A percentile compares a stretch with the other conserved stretches of the same genome.
These are phyloP conservation scores for Primulina huaijiensis DNA, from an alignment of 257 asterid genomes.

Conservation along the genomic window DNA sequence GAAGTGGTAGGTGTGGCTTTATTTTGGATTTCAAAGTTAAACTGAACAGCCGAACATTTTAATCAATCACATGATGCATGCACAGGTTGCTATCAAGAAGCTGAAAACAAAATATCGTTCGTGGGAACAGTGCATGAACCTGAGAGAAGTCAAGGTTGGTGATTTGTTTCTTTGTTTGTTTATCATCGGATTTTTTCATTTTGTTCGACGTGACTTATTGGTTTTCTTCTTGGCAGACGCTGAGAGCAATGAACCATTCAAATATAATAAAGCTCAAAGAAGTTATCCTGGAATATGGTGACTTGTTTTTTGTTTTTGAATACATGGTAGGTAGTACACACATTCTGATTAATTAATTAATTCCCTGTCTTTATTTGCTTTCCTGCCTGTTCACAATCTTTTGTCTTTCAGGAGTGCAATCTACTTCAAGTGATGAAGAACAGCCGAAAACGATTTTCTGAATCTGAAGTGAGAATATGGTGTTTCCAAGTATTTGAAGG, in stretches of 20 bases:
- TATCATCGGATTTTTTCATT: constrained; percentile 1
- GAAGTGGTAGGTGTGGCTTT: constrained; percentile 65
- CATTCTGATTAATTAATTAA: constrained; percentile 1
- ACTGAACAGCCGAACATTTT: no score
- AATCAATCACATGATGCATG: no score
- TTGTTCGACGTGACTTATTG: no score
- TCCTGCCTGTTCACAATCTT: not conserved
- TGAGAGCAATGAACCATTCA: constrained; percentile 83
- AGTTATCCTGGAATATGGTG: constrained; percentile 79
- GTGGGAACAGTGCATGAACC: constrained; percentile 89
- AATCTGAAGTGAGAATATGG: constrained; percentile 75
- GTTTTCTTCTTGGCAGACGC: constrained; percentile 49
- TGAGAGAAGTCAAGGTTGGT: constrained; percentile 87
- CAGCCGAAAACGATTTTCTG: constrained; percentile 65
- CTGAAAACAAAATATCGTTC: constrained; percentile 87
- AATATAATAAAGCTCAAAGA: constrained; percentile 94
- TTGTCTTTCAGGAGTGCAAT: constrained; percentile 58
- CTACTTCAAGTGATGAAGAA: constrained; percentile 88
- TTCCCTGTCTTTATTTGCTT: not conserved
- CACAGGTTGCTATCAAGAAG: constrained; percentile 83
- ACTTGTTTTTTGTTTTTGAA: constrained; percentile 76
- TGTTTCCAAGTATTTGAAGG: constrained; percentile 97
- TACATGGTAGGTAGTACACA: constrained; percentile 61
- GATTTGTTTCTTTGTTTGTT: constrained; percentile 13
- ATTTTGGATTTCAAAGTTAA: not conserved